Evolutionary conservation across 257 asterid genomes (phyloP).

Genomic region (Forsythia viridissima): DNA sequence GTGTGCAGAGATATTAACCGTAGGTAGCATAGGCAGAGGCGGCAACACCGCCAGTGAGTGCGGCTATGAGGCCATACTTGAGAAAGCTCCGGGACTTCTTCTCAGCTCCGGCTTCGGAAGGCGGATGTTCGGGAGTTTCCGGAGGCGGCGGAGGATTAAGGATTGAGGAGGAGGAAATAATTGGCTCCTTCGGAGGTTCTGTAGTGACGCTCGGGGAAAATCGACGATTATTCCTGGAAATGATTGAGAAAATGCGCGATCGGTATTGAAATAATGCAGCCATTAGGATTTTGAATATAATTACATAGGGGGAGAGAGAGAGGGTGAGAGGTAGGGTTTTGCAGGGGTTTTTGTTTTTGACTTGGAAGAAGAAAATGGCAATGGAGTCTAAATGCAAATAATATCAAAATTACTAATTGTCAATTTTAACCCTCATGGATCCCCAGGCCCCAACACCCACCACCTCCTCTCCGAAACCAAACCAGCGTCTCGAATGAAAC

Average conservation of each 20-base stretch:
- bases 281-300: conserved; percentile 27
- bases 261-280: conserved; percentile 41
- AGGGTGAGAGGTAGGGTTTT: too few species aligned
- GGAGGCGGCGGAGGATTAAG: conserved; percentile 37
- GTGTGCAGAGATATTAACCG: conserved; percentile 40
- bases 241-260: conserved; percentile 40
- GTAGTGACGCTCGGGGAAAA: conserved; percentile 19
- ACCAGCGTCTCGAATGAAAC: too few species aligned
- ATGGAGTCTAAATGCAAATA: too few species aligned
- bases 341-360: too few species aligned
- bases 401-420: too few species aligned
- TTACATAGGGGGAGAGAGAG: too few species aligned
- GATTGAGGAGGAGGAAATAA: conserved; percentile 55
- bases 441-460: too few species aligned
- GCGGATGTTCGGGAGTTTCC: conserved; percentile 33
- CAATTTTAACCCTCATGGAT: too few species aligned
- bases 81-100: conserved; percentile 60
- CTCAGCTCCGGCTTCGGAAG: conserved; percentile 38
- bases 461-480: too few species aligned
- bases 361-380: too few species aligned
- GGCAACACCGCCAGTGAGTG: conserved; percentile 61
- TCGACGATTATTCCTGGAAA: conserved; percentile 36
- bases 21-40: conserved; percentile 72
- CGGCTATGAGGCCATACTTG: conserved; percentile 52
- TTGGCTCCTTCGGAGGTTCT: conserved; percentile 47